Base-by-base conservation (phyloP, 805 yeast genomes). In the Lipomyces sp. region DNA sequence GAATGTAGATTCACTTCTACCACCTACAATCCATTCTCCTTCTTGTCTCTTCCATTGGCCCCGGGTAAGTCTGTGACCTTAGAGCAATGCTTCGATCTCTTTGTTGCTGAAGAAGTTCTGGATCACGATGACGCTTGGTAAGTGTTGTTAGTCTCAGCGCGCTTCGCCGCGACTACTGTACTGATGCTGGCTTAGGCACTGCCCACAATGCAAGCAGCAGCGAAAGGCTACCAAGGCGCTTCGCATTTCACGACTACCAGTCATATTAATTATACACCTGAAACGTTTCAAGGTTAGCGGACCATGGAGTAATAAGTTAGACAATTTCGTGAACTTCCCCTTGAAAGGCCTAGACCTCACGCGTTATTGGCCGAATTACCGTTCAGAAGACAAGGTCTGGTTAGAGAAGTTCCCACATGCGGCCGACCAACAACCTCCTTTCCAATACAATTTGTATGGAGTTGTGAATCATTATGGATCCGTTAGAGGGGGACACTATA, bases 391-490 rank as follows among this genome's bases (percentile, higher is more conserved):
- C 60, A 88, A 87, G 62, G 75, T 74, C n/a, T 73, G 79, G 61
- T 76, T 83, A 35, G 77, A 83, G 4, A 79, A 84, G 11, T 82
- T 90, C 30, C 89, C 91, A 0, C 48, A 42, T 15, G 69, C 76
- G 1, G 79, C 96, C 66, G 92, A 90, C 29, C 97, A 92, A 78
- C 75, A 76, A 0, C 88, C 96, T 0, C 97, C 97, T 1, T 93
- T 92, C 78, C 80, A 83, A 34, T 93, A 92, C 76, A 85, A 85
- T 67, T 77, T 93, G 30, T 89, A 85, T 73, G 97, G 90, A 0
- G 97, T 92, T 1, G 91, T 91, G 15, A 87, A 90, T 71, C 98
- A 93, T 77, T 86, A 79, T 68, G 98, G 98, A 11, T 87, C 89
- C 51, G 80, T 93, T 50, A 84, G 87, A 53, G 90, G 93, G 7